These are phyloP conservation scores for Dacryopinax primogenitus DNA, from an alignment of 768 basidiomycete species.

Conservation along the genomic window DNA sequence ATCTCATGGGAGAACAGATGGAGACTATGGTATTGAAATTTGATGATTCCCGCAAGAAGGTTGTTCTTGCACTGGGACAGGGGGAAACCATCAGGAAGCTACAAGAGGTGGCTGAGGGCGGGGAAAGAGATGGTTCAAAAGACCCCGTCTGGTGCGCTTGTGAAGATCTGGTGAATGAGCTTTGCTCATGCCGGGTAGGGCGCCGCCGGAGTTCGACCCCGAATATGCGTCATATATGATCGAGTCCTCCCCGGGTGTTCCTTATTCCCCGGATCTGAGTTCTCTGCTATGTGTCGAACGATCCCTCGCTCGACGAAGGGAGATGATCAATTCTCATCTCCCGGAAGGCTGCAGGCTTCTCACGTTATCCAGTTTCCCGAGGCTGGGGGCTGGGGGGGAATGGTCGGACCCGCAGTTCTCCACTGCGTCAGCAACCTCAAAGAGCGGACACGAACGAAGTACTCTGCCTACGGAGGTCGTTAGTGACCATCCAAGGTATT, in stretches of 20 bases:
- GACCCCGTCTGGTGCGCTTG: constrained; percentile 4
- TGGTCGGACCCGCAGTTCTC: constrained; percentile 90
- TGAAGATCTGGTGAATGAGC: no score
- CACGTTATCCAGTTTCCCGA: constrained; percentile 87
- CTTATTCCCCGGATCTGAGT: constrained; percentile 75
- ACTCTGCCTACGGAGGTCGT: constrained; percentile 92
- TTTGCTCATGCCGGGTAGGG: not conserved
- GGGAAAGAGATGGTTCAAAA: no score
- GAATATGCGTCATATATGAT: constrained; percentile 99
- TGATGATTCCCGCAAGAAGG: constrained; percentile 64
- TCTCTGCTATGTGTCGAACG: constrained; percentile 81
- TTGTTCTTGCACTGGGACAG: constrained; percentile 81
- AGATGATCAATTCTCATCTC: constrained; percentile 68
- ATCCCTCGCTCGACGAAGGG: constrained; percentile 89
- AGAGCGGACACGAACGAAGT: no score
- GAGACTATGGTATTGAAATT: constrained; percentile 93
- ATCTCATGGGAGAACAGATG: not conserved
- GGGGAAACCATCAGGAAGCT: constrained; percentile 81
- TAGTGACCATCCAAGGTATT: constrained; percentile 93
- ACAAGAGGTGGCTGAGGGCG: constrained; percentile 46
- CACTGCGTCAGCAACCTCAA: no score
- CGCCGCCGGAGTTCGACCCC: constrained; percentile 83
- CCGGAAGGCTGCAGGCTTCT: constrained; percentile 75
- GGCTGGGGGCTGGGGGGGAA: constrained; percentile 71
- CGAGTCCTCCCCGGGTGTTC: constrained; percentile 90